Base-by-base conservation (phyloP, 2,329 filamentous ascomycete species). In the Clonostachys byssicola region DNA sequence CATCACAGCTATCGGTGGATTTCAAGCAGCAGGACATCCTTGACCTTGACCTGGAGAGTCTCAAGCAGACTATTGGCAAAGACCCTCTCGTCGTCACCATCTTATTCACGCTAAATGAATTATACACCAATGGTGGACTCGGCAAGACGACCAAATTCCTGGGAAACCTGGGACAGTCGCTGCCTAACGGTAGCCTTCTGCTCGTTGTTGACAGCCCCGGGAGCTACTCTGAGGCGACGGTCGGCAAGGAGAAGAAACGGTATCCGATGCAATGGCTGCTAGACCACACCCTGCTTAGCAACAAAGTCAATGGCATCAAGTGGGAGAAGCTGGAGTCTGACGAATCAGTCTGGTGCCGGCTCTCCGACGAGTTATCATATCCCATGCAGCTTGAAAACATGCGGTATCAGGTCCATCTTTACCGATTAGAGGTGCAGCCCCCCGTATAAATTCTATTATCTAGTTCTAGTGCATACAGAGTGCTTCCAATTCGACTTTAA, bases 221-320 rank as follows among this genome's bases (percentile, higher is more conserved):
- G 1, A 95, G 87, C 65, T 97, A 97, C 66, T 94, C 92, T 1
- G 89, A 91, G 48, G 78, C 95, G 5, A 80, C 80, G 0, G 65
- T 96, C 1, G 86, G 85, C 5, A 77, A 75, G 51, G 72, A 75
- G 42, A 68, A 69, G 58, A 78, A 79, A 52, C 83, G 79, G 51
- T 97, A 97, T 61, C 92, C 92, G 0, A 97, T 96, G 91, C 86
- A 89, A 57, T 96, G 91, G 85, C 72, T 99, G 14, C 73, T 99
- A 3, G 87, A 96, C 58, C 88, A 94, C 60, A 88, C 89, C 3
- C 67, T 99, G 17, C 64, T 89, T 12, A 23, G 40, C 17, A 30
- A 30, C 9, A 30, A 30, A 30, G 23, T 30, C 23, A 30, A 9
- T 10, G 66, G 60, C 3, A 64, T 66, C 46, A 56, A 68, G 20